phyloP scores from a whole-genome alignment of 2,329 filamentous ascomycete genomes.

The Raffaelea albimanens region DNA sequence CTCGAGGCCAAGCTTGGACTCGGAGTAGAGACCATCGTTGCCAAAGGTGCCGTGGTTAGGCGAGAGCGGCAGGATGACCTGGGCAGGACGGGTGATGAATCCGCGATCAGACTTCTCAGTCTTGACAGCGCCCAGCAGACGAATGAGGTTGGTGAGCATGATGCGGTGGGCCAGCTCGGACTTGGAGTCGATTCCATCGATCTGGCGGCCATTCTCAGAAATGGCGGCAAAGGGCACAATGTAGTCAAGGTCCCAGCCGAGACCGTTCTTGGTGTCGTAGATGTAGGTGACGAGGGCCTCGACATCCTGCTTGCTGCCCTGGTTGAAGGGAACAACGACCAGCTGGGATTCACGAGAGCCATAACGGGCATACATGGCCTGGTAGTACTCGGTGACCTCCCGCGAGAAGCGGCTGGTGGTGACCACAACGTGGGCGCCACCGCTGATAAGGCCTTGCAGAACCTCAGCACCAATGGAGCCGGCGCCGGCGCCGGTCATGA shows the following conservation, averaged over 20 bases:
- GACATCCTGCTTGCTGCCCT: slow-evolving; percentile 96
- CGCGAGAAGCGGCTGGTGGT: slow-evolving; percentile 95
- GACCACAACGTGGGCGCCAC: slow-evolving; percentile 92
- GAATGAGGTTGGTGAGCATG: slow-evolving; percentile 95
- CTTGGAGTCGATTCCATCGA: slow-evolving; percentile 92
- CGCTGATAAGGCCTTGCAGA: slow-evolving; percentile 88
- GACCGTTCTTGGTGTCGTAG: slow-evolving; percentile 89
- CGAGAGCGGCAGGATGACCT: slow-evolving; percentile 90
- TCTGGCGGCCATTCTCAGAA: slow-evolving; percentile 93
- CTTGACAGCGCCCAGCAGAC: slow-evolving; percentile 86
- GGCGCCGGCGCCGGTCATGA: slow-evolving; percentile 97
- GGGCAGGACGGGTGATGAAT: slow-evolving; percentile 90
- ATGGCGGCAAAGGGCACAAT: slow-evolving; percentile 96
- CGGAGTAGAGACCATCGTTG: slow-evolving; percentile 88
- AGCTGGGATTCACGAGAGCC: slow-evolving; percentile 92
- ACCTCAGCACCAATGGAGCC: slow-evolving; percentile 97
- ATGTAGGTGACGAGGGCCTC: slow-evolving; percentile 93
- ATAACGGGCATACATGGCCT: slow-evolving; percentile 93
- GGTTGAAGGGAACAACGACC: slow-evolving; percentile 97
- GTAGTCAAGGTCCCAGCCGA: slow-evolving; percentile 96
- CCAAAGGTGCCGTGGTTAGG: slow-evolving; percentile 98
- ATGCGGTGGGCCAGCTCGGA: slow-evolving; percentile 97
- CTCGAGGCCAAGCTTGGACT: slow-evolving; percentile 94
- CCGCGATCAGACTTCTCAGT: slow-evolving; percentile 76
- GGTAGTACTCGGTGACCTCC: slow-evolving; percentile 98